Base-by-base conservation (phyloP, 164 flowering plant species). In the Stephania yunnanensis region DNA sequence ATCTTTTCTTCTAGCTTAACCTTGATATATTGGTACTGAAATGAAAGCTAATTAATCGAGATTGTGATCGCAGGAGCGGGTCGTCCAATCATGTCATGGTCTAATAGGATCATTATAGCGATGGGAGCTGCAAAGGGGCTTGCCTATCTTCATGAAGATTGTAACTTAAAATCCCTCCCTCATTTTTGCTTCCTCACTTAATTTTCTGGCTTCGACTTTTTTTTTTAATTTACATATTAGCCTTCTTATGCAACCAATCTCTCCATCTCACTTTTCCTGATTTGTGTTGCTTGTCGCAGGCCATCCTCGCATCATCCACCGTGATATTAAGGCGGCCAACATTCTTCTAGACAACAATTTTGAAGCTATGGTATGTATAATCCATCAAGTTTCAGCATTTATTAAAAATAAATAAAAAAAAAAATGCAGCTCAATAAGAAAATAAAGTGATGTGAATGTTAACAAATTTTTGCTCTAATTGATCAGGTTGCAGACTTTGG, bases 401-500 rank as follows among this genome's bases (percentile, higher is more conserved):
- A 50, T 50, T 0, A 9, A 13, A 25, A 25, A 25, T 0, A 25
- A 25, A 25, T n/a, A 25, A 25, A 0, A 9, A 50, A 3, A 50
- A 50, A 9, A 50, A 50, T 50, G 42, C 42, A 36, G 1, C 4
- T 36, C 42, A 36, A 2, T 36, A 36, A 36, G 42, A 2, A 36
- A 36, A 36, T 36, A 36, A 36, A 36, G 42, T 36, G 42, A 36
- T 36, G 42, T 36, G 42, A 36, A 36, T 36, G 17, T 55, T 12
- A 55, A 55, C 19, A 4, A 10, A 19, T 15, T 11, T 11, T 13
- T 55, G 13, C 6, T 12, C 17, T 55, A 15, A 1, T 55, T 4
- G 17, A 71, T 20, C 81, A 92, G 97, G 97, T 92, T 68, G 97
- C 97, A 29, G 97, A 92, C 82, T 92, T 92, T 68, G 97, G 97